A percentile compares a stretch with the other conserved stretches of the same genome.
Conservation (phyloP, 2,329 filamentous ascomycete genomes). For the Cryoendolithus antarcticus region DNA sequence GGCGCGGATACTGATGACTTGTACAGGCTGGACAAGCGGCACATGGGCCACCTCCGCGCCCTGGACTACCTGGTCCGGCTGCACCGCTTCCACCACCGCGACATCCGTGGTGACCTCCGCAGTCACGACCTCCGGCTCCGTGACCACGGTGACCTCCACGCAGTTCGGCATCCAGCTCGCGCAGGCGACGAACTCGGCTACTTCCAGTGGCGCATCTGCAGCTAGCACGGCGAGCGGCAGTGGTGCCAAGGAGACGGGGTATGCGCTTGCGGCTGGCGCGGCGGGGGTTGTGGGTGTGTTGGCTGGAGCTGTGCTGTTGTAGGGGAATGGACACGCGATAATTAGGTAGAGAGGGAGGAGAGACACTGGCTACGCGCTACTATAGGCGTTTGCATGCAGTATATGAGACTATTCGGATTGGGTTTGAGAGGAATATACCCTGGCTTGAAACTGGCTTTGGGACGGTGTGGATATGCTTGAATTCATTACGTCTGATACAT, state of each 20-base stretch:
- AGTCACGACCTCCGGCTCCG: constrained; percentile 13
- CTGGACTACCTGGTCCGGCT: constrained; percentile 25
- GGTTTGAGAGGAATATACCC: too few species aligned
- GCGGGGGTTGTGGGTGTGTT: constrained; percentile 19
- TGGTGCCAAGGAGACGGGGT: constrained; percentile 13
- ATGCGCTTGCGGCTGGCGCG: constrained; percentile 15
- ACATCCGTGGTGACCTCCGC: constrained; percentile 19
- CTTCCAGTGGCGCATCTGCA: constrained; percentile 3
- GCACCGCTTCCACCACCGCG: constrained; percentile 21
- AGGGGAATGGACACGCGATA: too few species aligned
- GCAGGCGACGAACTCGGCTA: constrained; percentile 10
- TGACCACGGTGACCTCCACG: constrained; percentile 14
- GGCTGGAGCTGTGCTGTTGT: constrained; percentile 21
- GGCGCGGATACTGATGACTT: not conserved
- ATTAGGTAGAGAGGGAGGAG: too few species aligned
- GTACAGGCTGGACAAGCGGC: constrained; percentile 21
- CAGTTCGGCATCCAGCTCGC: constrained; percentile 20
- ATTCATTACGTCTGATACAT: too few species aligned
- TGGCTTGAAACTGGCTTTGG: too few species aligned
- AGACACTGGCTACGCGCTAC: too few species aligned
- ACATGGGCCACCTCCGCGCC: constrained; percentile 20
- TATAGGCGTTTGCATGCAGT: too few species aligned
- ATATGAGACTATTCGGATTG: too few species aligned
- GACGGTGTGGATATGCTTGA: too few species aligned
- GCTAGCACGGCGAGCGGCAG: constrained; percentile 9